Evolutionary conservation across 768 basidiomycete genomes (phyloP).

Genomic region (Trametes coccinea): DNA sequence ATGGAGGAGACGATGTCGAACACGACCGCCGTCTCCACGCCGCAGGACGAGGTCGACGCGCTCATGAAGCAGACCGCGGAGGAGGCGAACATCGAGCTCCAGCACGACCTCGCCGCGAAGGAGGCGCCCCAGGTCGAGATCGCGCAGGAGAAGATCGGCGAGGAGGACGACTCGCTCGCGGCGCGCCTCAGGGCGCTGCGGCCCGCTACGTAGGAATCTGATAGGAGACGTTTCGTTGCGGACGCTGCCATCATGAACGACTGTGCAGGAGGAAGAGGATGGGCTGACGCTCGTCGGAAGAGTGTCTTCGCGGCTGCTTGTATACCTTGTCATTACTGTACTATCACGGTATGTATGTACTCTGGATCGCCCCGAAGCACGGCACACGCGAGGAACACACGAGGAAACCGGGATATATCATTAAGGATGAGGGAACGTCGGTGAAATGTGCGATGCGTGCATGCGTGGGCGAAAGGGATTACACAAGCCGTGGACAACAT

Average conservation of each 20-base stretch:
- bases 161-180: constrained; percentile 82
- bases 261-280: background rate
- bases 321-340: constrained; percentile 19
- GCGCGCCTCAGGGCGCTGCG: constrained; percentile 87
- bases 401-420: background rate
- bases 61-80: constrained; percentile 94
- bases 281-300: background rate
- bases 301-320: constrained; percentile 6
- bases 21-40: constrained; percentile 89
- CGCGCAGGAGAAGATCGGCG: constrained; percentile 53
- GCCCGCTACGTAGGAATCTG: constrained; percentile 55
- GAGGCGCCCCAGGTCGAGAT: constrained; percentile 47
- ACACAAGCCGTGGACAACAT: constrained; percentile 18
- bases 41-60: constrained; percentile 94
- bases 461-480: constrained; percentile 1
- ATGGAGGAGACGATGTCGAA: constrained; percentile 97
- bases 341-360: constrained; percentile 18
- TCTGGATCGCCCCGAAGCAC: constrained; percentile 1
- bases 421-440: background rate
- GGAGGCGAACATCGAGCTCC: constrained; percentile 92
- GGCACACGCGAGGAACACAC: background rate
- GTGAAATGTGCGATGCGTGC: background rate
- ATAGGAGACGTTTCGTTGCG: background rate
- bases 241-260: background rate
- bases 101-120: constrained; percentile 81